A percentile compares a stretch with the other conserved stretches of the same genome.
Conservation (phyloP, 495 filamentous ascomycete species). For the Penicillium ochrochloron region DNA sequence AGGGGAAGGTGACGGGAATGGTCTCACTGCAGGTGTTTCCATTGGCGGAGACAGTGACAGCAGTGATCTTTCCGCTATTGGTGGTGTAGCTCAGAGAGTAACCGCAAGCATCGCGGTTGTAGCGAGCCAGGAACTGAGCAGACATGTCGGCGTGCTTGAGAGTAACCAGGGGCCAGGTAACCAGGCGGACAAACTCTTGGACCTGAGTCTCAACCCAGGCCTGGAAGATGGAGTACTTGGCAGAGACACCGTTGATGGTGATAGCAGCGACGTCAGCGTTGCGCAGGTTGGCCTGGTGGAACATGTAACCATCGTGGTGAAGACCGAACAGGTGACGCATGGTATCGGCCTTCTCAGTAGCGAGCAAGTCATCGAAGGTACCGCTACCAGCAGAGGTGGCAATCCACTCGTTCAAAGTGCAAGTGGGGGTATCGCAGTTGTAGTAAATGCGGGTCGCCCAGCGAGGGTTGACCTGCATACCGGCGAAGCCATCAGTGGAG, state of each 20-base stretch:
- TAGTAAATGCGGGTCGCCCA: constrained; percentile 70
- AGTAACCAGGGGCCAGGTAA: constrained; percentile 61
- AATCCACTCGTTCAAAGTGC: constrained; percentile 64
- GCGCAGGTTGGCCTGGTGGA: constrained; percentile 64
- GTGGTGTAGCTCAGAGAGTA: constrained; percentile 54
- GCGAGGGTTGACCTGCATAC: constrained; percentile 61
- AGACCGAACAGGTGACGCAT: constrained; percentile 60
- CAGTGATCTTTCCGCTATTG: constrained; percentile 49
- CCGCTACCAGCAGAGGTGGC: constrained; percentile 59
- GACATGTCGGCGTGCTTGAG: constrained; percentile 58
- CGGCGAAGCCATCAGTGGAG: constrained; percentile 57
- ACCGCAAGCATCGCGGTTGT: constrained; percentile 58
- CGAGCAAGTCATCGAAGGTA: constrained; percentile 53
- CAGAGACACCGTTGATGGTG: constrained; percentile 55
- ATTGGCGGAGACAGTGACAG: constrained; percentile 54
- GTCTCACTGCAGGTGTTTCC: constrained; percentile 55
- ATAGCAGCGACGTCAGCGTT: constrained; percentile 50
- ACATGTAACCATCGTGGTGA: constrained; percentile 54
- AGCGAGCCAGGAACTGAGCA: constrained; percentile 52
- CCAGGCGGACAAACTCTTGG: constrained; percentile 61
- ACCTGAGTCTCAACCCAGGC: constrained; percentile 64
- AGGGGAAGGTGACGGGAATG: constrained; percentile 63
- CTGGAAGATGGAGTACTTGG: constrained; percentile 59
- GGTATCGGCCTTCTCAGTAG: constrained; percentile 54
- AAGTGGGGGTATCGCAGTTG: constrained; percentile 62